Conservation (phyloP, 1,284 basidiomycete genomes). For the Vanrija pseudolonga region DNA sequence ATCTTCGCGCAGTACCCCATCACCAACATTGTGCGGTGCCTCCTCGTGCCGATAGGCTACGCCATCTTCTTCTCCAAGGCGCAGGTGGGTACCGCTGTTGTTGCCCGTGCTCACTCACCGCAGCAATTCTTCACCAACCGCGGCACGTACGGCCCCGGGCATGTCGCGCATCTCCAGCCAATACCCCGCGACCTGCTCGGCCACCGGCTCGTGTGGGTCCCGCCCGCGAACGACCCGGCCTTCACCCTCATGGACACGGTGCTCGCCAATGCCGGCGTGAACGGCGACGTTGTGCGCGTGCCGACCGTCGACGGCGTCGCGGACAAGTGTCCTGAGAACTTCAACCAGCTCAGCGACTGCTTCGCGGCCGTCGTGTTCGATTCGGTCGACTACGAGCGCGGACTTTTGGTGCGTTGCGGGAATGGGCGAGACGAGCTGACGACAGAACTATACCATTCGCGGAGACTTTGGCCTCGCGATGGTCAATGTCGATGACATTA, state of each 20-base stretch:
- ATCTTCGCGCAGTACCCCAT: slow-evolving; percentile 52
- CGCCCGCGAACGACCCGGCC: slow-evolving; percentile 38
- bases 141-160: slow-evolving; percentile 56
- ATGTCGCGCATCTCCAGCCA: slow-evolving; percentile 55
- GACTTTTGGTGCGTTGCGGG: slow-evolving; percentile 16
- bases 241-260: slow-evolving; percentile 55
- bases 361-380: slow-evolving; percentile 68
- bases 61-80: slow-evolving; percentile 2
- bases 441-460: slow-evolving; percentile 63
- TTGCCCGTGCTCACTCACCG: background rate
- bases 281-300: slow-evolving; percentile 54
- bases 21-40: background rate
- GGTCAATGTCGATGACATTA: slow-evolving; percentile 63
- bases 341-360: slow-evolving; percentile 65
- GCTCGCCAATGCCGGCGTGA: slow-evolving; percentile 51
- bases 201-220: slow-evolving; percentile 60
- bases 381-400: slow-evolving; percentile 53
- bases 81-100: background rate
- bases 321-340: slow-evolving; percentile 65
- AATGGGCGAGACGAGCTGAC: background rate
- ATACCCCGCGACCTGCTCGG: slow-evolving; percentile 57
- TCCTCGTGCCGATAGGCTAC: slow-evolving; percentile 51
- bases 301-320: slow-evolving; percentile 54
- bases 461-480: slow-evolving; percentile 63
- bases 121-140: slow-evolving; percentile 9